Evolutionary conservation across 441 rosid species (phyloP), one percentile per base, ranked within the genome.

Genomic region (Metrosideros polymorpha): DNA sequence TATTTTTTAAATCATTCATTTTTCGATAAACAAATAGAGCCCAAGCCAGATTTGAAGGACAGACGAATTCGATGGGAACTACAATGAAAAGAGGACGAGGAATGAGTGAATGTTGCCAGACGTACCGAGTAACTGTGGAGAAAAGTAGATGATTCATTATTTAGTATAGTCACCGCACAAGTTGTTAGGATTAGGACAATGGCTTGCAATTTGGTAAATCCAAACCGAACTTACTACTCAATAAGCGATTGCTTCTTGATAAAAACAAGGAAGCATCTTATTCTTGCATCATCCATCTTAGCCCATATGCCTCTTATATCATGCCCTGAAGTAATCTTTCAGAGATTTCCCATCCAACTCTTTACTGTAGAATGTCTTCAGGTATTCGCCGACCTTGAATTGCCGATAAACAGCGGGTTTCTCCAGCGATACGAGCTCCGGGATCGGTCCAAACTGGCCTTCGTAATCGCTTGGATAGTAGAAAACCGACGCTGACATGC

Each of bases 401-500:
- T 91, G 89, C 83, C 77, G 49, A 75, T 89, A 92, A 12, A 19
- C 54, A 6, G 93, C 88, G 0, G 93, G 94, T 55, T 91, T 93
- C 83, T 91, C 90, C 0, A 87, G 84, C 0, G 93, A 88, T 39
- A 89, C 52, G 12, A 92, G 82, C 87, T 92, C 94, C 6, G 91
- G 84, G 5, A 93, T 53, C 0, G 92, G 93, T 49, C 95, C 92
- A n/a, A 55, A 89, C 29, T 52, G 0, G 83, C 49, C 10, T 17
- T 90, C 93, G 82, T 88, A 90, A 10, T 89, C 86, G 12, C 89
- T 84, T 0, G 93, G 88, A 54, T 87, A 89, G 90, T 86, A 92
- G 89, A 92, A 93, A 45, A 88, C 92, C 1, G 90, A 94, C 2
- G 89, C 27, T 4, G 95, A 93, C 25, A 92, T 82, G 42, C 96